Base-by-base conservation (phyloP, 805 yeast species). In the Candida vaughaniae region DNA sequence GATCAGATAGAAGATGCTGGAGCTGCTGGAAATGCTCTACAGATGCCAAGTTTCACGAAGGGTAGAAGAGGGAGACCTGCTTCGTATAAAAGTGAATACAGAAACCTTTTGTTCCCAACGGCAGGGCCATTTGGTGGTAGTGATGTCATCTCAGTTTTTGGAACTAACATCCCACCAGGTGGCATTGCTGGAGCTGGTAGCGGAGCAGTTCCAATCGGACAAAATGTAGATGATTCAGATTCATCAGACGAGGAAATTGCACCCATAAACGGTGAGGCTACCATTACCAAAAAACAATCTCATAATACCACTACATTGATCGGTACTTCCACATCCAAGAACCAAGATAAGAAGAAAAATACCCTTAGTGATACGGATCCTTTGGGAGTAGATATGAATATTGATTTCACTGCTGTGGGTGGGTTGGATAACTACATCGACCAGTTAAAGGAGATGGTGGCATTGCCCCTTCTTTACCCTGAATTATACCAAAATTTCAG, bases 81-180 rank as follows among this genome's bases (percentile, higher is more conserved):
- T 5, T 18, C 34, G 16, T 54, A 53, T 36, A 77, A 75, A 29
- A 76, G 73, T 18, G 73, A 67, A 28, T 64, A 58, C 37, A 56
- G 84, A 27, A 74, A 89, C 52, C 74, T 95, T 27, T 64, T 93
- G 25, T 90, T 85, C 53, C 95, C 96, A 5, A 91, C 96, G 0
- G 88, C 89, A 11, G 99, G 99, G 0, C 99, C 99, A 1, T 91
- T 91, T 69, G 99, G 99, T 19, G 99, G 99, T 16, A 82, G 91
- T 43, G 97, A 91, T 55, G 95, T 88, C 1, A 75, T 81, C 6
- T 83, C 96, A 0, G 65, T 91, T 20, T 88, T 89, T 59, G 90
- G 93, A 5, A 73, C 76, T 31, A 78, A 78, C 40, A 67, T 71
- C 16, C 80, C 86, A 4, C 75, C 76, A 1, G 71, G 69, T 5